Base-by-base conservation (phyloP, 768 basidiomycete species). In the Macrolepiota albuminosa region DNA sequence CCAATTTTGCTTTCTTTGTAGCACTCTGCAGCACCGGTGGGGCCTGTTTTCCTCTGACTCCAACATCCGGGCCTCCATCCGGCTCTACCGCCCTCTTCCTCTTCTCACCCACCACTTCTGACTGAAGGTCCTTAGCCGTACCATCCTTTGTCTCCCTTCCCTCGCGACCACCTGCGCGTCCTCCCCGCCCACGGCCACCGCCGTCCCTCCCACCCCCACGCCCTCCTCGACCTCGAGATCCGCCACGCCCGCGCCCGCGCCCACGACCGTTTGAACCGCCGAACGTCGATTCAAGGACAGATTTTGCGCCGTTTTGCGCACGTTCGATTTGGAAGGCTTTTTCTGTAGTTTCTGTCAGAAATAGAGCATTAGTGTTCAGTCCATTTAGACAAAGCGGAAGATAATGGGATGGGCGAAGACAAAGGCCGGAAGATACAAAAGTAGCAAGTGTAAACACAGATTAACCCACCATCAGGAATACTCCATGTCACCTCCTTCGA, bases 41-140 rank as follows among this genome's bases (percentile, higher is more conserved):
- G 3, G 85, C 86, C 36, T 73, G 77, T 8, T 75, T 78, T 0
- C 89, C 89, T 26, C 89, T 81, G 11, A 84, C 70, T 10, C 89
- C 89, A 31, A 80, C 77, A 64, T 87, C 83, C 3, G 85, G 83
- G 0, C 87, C 90, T 64, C 89, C 90, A 66, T 91, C 90, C 1
- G 89, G 89, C 67, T 91, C 90, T 0, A 89, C 77, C 1, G 80
- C 85, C 42, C 88, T 82, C 70, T 91, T 93, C 60, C 90, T 77
- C 76, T 93, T 93, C 63, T 88, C 88, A 33, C 88, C 89, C 1
- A 75, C 70, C 60, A 76, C 75, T 45, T 83, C 84, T 8, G 75
- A 80, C 4, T 69, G 75, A 11, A 69, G 63, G 11, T 73, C 72
- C 66, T 64, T 78, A 65, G 60, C 75, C 34, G 26, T 56, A 2